Percentiles rank a stretch among this genome's conserved stretches.
phyloP scores from a whole-genome alignment of 2,329 filamentous ascomycete species.

The Bretziella fagacearum region DNA sequence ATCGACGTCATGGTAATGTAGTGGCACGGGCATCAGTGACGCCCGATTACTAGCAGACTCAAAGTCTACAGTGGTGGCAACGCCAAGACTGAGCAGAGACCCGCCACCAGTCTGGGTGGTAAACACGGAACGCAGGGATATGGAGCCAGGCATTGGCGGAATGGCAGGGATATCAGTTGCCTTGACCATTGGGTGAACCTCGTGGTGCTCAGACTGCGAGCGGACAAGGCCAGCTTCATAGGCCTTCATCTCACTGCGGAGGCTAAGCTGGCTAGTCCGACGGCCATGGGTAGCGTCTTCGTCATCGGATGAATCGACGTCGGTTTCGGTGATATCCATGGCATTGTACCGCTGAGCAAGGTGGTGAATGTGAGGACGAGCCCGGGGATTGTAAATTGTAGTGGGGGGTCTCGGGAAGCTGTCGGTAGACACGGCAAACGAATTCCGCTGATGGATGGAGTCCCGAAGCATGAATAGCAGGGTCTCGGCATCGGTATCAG shows the following conservation, averaged over 20 bases:
- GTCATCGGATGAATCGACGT: conserved; percentile 7
- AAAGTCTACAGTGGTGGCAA: conserved; percentile 3
- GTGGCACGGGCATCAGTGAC: conserved; percentile 2
- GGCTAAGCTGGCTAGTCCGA: conserved; percentile 8
- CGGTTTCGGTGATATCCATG: conserved; percentile 5
- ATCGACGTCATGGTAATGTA: background rate
- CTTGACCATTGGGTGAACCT: conserved; percentile 1
- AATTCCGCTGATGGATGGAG: conserved; percentile 4
- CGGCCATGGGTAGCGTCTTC: background rate
- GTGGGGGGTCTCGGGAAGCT: background rate
- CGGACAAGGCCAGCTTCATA: conserved; percentile 7
- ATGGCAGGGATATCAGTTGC: background rate
- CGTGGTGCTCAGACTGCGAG: background rate
- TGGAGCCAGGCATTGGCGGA: background rate
- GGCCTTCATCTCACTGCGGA: conserved; percentile 6
- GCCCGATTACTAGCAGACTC: conserved; percentile 3
- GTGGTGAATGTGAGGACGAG: background rate
- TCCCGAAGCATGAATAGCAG: conserved; percentile 7
- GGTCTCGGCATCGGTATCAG: conserved; percentile 6
- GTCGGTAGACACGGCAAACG: background rate
- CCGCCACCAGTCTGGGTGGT: background rate
- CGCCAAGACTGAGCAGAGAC: background rate
- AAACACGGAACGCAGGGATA: conserved; percentile 3
- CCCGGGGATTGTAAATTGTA: background rate
- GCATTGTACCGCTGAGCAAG: background rate